Evolutionary conservation across 164 flowering plant genomes (phyloP).

Genomic region (Pachysandra terminalis): DNA sequence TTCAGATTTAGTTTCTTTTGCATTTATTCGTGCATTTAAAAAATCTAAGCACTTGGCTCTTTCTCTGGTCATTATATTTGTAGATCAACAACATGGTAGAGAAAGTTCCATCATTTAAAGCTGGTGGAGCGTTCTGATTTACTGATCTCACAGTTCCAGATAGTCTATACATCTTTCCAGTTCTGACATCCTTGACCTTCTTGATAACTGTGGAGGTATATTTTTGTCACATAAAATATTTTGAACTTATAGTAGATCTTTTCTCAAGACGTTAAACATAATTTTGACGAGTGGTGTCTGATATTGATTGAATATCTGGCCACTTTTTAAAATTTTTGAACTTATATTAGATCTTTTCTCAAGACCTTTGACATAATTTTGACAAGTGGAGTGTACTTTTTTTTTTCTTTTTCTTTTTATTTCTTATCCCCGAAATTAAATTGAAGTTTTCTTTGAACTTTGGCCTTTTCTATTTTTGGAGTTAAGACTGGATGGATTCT

Average conservation of each 20-base stretch:
- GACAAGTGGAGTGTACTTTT: no score
- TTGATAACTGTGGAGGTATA: conserved; percentile 78
- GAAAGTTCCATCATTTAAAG: conserved; percentile 82
- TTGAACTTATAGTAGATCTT: not conserved
- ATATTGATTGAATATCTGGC: no score
- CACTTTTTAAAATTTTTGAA: not conserved
- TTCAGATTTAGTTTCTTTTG: not conserved
- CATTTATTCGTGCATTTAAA: not conserved
- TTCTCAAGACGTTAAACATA: not conserved
- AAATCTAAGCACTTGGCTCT: not conserved
- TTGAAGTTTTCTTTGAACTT: no score
- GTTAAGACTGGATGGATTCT: no score
- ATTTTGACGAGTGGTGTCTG: no score
- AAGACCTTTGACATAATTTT: not conserved
- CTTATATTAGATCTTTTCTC: not conserved
- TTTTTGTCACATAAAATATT: not conserved
- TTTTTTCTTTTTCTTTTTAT: no score
- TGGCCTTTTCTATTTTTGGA: no score
- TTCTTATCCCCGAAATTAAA: no score
- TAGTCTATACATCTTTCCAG: conserved; percentile 62
- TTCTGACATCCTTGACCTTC: conserved; percentile 63
- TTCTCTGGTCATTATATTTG: conserved; percentile 11
- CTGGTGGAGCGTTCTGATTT: conserved; percentile 87
- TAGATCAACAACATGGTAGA: conserved; percentile 83
- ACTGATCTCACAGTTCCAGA: conserved; percentile 84